These are phyloP conservation scores for Fusarium decemcellulare DNA, from an alignment of 2,329 filamentous ascomycete genomes.

Conservation along the genomic window DNA sequence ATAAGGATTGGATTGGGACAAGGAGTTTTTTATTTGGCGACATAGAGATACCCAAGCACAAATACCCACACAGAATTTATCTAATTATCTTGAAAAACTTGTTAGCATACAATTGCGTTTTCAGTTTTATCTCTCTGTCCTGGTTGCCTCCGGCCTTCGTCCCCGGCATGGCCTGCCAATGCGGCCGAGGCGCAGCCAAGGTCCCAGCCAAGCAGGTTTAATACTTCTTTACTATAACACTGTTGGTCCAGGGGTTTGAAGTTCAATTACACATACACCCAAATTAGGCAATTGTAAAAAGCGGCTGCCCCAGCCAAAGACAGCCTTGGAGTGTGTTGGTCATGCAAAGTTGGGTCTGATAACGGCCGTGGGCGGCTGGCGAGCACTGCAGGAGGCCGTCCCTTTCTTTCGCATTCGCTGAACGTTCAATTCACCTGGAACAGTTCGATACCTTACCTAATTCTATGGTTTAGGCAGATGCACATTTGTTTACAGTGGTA, in stretches of 20 bases:
- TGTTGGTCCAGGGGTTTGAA: not conserved
- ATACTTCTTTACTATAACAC: not conserved
- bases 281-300: not conserved
- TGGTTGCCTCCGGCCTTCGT: slow-evolving; percentile 12
- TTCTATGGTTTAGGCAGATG: not conserved
- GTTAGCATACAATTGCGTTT: not conserved
- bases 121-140: not conserved
- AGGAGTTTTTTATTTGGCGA: slow-evolving; percentile 23
- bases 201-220: too few species aligned
- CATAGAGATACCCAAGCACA: slow-evolving; percentile 35
- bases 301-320: not conserved
- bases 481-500: not conserved
- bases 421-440: too few species aligned
- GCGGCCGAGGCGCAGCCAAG: slow-evolving; percentile 12
- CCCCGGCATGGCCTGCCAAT: not conserved
- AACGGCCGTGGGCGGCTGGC: not conserved
- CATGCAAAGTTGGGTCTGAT: not conserved
- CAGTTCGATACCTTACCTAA: not conserved
- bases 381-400: slow-evolving; percentile 13
- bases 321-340: not conserved
- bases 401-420: not conserved
- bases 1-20: not conserved
- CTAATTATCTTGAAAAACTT: not conserved
- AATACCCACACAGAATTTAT: not conserved
- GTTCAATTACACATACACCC: not conserved